These are phyloP conservation scores for Achlya hypogyna DNA, from an alignment of 352 stramenopile species.

Conservation along the genomic window DNA sequence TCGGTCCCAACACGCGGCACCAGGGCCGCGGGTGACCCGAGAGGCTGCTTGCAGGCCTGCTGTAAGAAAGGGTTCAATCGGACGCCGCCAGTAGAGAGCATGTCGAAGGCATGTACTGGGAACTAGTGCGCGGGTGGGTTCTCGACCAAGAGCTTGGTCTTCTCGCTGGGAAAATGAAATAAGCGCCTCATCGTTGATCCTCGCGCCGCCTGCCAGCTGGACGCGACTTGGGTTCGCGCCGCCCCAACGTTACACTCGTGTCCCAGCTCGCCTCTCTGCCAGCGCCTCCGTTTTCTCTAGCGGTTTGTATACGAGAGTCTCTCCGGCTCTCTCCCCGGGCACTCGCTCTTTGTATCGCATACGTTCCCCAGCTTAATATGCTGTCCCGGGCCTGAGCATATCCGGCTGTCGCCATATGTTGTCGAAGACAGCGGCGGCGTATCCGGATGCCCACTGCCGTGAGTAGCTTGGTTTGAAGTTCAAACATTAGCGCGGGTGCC, in stretches of 20 bases:
- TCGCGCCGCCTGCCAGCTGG: not conserved
- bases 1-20: not conserved
- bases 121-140: not conserved
- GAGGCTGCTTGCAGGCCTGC: not conserved
- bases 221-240: not conserved
- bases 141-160: not conserved
- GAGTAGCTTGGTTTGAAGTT: slow-evolving; percentile 8
- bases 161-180: slow-evolving; percentile 5
- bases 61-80: slow-evolving; percentile 2
- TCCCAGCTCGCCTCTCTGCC: not conserved
- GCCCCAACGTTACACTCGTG: not conserved
- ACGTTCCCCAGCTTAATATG: not conserved
- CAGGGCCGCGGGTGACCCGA: not conserved
- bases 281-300: not conserved
- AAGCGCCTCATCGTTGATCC: not conserved
- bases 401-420: not conserved
- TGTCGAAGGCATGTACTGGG: not conserved
- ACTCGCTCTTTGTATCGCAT: not conserved
- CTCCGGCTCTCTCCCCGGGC: not conserved
- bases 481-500: not conserved
- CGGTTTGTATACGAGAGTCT: slow-evolving; percentile 6
- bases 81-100: not conserved
- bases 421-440: not conserved
- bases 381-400: too few relatives aligned
- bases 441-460: not conserved